phyloP scores from a whole-genome alignment of 805 yeast species.

The Wickerhamiella vanderwaltii region DNA sequence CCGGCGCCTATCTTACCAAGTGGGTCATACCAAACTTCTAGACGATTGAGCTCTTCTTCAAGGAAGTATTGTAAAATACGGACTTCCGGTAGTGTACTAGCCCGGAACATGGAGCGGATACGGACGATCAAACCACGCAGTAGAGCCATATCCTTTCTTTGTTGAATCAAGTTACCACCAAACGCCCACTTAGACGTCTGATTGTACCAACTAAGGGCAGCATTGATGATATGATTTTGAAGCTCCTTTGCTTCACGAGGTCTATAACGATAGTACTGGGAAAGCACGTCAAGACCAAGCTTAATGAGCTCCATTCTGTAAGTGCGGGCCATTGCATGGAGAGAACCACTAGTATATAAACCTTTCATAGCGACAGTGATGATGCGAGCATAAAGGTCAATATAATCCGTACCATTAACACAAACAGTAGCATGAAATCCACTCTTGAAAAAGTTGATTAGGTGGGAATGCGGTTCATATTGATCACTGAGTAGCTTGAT shows the following conservation, averaged over 20 bases:
- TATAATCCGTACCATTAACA: constrained; percentile 49
- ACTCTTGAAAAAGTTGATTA: constrained; percentile 58
- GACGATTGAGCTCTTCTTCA: constrained; percentile 59
- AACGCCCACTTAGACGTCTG: constrained; percentile 56
- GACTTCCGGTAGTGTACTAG: constrained; percentile 13
- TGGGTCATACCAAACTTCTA: constrained; percentile 69
- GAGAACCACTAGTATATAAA: constrained; percentile 45
- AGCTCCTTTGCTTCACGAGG: constrained; percentile 33
- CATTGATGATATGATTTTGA: constrained; percentile 44
- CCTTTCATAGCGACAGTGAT: constrained; percentile 36
- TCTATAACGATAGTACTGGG: constrained; percentile 41
- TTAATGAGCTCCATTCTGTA: constrained; percentile 61
- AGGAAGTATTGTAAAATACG: constrained; percentile 49
- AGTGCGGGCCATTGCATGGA: constrained; percentile 71
- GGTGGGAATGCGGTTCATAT: constrained; percentile 54
- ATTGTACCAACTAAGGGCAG: constrained; percentile 69
- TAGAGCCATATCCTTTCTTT: constrained; percentile 53
- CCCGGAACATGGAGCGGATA: constrained; percentile 18
- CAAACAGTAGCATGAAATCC: constrained; percentile 68
- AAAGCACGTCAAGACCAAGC: constrained; percentile 54
- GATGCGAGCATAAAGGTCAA: constrained; percentile 56
- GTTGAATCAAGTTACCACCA: constrained; percentile 67
- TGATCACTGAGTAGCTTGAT: constrained; percentile 39
- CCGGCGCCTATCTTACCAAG: constrained; percentile 22
- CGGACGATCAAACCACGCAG: constrained; percentile 40